Evolutionary conservation across 495 filamentous ascomycete species (phyloP), one percentile per base, ranked within the genome.

Genomic region (Venustampulla echinocandica): DNA sequence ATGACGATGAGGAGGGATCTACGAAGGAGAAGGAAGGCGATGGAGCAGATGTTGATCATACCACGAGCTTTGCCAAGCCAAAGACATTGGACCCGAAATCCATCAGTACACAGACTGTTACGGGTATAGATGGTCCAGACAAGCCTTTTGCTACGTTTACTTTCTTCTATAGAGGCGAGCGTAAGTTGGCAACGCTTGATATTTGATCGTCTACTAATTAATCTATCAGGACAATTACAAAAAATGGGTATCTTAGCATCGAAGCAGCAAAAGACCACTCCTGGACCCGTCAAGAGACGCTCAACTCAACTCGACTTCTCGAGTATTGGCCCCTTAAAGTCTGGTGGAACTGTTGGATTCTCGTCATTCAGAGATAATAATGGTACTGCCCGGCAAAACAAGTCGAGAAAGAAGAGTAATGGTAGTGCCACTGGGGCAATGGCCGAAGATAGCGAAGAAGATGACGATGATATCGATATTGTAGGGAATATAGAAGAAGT

Each of bases 81-180:
- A 99, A 97, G 69, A 81, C 89, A 14, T 74, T 99, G 21, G 93
- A 99, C 67, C 92, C 90, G 1, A 95, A 95, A 66, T 84, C 84
- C 7, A 97, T 99, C 59, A 95, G 89, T 57, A 97, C 93, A 0
- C 92, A 99, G 65, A 96, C 90, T 0, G 92, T 99, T 14, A 97
- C 90, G 18, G 92, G 92, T n/a, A 94, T 99, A 53, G 92, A 99
- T 64, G 81, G 85, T 0, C 85, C 88, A 19, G 89, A 96, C 44
- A 87, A 87, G 63, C 93, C 94, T 13, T 99, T 95, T 67, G 92
- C 92, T 1, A 82, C 84, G 10, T 99, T 99, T 62, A 95, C 94
- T 4, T 99, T 99, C 61, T 85, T 97, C 70, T 99, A 99, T 61
- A 78, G 92, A 44, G 92, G 93, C 60, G 85, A 95, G 64, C 81